Base-by-base conservation (phyloP, 1,284 basidiomycete species). In the Trametes pubescens region DNA sequence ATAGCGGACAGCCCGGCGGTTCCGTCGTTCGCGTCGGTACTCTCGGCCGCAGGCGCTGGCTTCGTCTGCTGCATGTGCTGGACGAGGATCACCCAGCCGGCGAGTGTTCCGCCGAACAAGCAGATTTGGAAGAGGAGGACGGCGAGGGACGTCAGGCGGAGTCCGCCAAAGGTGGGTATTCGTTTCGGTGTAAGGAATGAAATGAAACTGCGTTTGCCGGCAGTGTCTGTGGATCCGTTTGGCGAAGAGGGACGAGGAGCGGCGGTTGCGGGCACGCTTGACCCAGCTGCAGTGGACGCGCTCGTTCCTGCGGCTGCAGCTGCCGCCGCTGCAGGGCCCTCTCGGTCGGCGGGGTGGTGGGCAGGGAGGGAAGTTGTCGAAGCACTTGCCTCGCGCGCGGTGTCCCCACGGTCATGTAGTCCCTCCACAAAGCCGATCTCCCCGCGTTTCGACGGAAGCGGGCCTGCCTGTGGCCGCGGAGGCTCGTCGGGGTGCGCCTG, bases 361-460 rank as follows among this genome's bases (percentile, higher is more conserved):
- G 71, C 76, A 29, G 80, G 81, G 18, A 80, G 62, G 52, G 57
- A 59, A n/a, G 55, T 56, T 11, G 66, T 34, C 18, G 66, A 62
- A 48, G 58, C 40, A 62, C 66, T 65, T 47, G 65, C 62, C 46
- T 64, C 61, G 10, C 57, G 56, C 38, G 62, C 44, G 16, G 40
- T 26, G 57, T 71, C 68, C 57, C 73, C 71, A 24, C 72, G 71
- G 34, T 60, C 72, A 61, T 80, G 76, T 29, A 78, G 59, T 8
- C 78, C 81, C 67, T 86, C 86, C 35, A 76, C 67, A 70, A 78
- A 91, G 22, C 88, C 89, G 61, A 91, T 85, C 73, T 90, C 89
- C 46, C 89, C 89, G 48, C 82, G 81, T 75, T 90, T 90, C 52
- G 72, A 75, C 54, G 88, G 88, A 71, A 90, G 77, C 57, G 87